Evolutionary conservation across 2,329 filamentous ascomycete genomes (phyloP).

Genomic region (Didymella glomerata): DNA sequence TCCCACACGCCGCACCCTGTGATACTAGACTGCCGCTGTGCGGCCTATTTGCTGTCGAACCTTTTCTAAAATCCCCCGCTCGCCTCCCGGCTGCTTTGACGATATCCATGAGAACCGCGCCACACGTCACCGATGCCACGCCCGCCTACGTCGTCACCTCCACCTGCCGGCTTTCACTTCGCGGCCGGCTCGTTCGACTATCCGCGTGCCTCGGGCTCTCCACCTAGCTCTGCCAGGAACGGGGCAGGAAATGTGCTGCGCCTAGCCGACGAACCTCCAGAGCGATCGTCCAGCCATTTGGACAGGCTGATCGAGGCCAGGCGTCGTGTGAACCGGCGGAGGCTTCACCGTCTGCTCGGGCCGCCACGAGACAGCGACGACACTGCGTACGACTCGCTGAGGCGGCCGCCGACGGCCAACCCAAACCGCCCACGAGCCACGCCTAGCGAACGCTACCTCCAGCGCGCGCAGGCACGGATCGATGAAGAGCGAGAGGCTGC

Average conservation of each 20-base stretch:
- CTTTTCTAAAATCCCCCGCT: neutral
- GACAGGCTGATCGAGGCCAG: slow-evolving; percentile 21
- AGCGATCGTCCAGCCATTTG: slow-evolving; percentile 18
- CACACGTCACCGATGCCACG: slow-evolving; percentile 45
- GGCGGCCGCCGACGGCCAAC: slow-evolving; percentile 32
- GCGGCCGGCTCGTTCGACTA: slow-evolving; percentile 56
- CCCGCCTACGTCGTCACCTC: slow-evolving; percentile 41
- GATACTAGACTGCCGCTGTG: neutral
- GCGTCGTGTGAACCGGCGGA: slow-evolving; percentile 25
- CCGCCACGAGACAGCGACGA: slow-evolving; percentile 34
- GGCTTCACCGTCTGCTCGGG: slow-evolving; percentile 32
- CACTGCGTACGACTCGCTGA: slow-evolving; percentile 18
- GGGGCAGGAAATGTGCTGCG: slow-evolving; percentile 20
- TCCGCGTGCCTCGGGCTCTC: slow-evolving; percentile 53
- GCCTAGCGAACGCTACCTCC: slow-evolving; percentile 49
- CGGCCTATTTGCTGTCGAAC: neutral
- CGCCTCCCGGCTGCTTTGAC: neutral
- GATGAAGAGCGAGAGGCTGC: slow-evolving; percentile 35
- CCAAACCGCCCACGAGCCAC: slow-evolving; percentile 44
- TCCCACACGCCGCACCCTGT: neutral
- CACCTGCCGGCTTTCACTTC: slow-evolving; percentile 41
- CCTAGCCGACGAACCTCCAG: slow-evolving; percentile 22
- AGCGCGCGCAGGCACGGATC: slow-evolving; percentile 44
- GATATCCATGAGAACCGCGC: slow-evolving; percentile 25
- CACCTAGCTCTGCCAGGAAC: slow-evolving; percentile 22